Evolutionary conservation across 805 yeast genomes (phyloP).

Genomic region (Lipomyces lipofer): DNA sequence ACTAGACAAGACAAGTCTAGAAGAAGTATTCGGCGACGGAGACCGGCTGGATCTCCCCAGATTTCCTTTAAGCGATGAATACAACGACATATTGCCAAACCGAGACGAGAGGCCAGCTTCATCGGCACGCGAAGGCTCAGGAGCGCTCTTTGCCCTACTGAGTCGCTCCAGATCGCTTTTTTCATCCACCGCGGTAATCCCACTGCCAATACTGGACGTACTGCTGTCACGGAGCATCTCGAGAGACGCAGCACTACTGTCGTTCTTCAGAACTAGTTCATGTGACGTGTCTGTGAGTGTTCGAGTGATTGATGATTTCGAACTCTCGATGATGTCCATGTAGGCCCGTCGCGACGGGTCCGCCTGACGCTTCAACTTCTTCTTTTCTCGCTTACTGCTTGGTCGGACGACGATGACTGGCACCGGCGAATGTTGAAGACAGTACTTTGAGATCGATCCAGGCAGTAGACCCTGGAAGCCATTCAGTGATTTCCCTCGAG

Average conservation of each 20-base stretch:
- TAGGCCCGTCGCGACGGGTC: slow-evolving; percentile 38
- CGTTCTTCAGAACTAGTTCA: not conserved
- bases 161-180: slow-evolving; percentile 4
- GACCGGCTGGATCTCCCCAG: not conserved
- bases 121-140: no score
- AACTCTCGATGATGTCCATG: slow-evolving; percentile 34
- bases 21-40: slow-evolving; percentile 1
- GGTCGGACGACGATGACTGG: slow-evolving; percentile 52
- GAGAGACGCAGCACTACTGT: not conserved
- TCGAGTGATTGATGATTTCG: slow-evolving; percentile 21
- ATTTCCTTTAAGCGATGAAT: not conserved
- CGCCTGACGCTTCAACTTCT: slow-evolving; percentile 39
- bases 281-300: slow-evolving; percentile 7
- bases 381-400: slow-evolving; percentile 39
- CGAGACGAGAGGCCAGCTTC: not conserved
- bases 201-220: not conserved
- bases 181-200: not conserved
- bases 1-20: slow-evolving; percentile 11
- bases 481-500: slow-evolving; percentile 44
- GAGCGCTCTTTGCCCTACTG: slow-evolving; percentile 9
- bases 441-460: slow-evolving; percentile 51
- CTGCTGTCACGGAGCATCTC: slow-evolving; percentile 5
- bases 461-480: slow-evolving; percentile 48
- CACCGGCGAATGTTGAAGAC: slow-evolving; percentile 48
- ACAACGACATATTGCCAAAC: slow-evolving; percentile 5